phyloP scores from a whole-genome alignment of 306 rosid species.

The Vachellia pachyceras region DNA sequence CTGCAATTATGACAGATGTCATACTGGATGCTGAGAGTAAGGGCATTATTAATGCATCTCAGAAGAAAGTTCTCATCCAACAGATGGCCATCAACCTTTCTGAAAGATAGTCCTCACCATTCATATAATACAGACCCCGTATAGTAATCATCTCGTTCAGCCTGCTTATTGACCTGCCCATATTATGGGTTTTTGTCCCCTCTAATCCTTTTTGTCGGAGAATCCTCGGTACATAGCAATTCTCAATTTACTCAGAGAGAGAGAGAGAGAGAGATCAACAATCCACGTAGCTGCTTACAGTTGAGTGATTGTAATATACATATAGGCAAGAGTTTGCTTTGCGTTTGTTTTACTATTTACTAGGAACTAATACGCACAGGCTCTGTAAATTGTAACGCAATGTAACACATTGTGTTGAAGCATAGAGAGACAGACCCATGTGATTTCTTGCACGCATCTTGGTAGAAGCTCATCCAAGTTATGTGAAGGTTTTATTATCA shows the following conservation, averaged over 20 bases:
- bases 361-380: too few relatives aligned
- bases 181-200: slow-evolving; percentile 50
- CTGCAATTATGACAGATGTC: slow-evolving; percentile 77
- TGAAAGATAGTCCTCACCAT: slow-evolving; percentile 31
- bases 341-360: neutral
- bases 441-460: slow-evolving; percentile 6
- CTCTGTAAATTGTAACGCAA: slow-evolving; percentile 15
- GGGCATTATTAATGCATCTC: slow-evolving; percentile 72
- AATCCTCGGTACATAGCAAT: slow-evolving; percentile 24
- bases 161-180: slow-evolving; percentile 30
- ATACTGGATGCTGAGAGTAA: slow-evolving; percentile 74
- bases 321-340: slow-evolving; percentile 12
- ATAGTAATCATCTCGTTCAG: neutral
- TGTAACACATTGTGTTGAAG: neutral
- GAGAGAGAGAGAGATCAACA: slow-evolving; percentile 40
- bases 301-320: slow-evolving; percentile 1
- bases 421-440: neutral
- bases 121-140: neutral
- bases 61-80: slow-evolving; percentile 66
- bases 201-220: slow-evolving; percentile 36
- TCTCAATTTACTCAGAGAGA: slow-evolving; percentile 13
- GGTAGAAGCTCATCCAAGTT: neutral
- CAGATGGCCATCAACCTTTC: slow-evolving; percentile 71
- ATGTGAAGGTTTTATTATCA: neutral
- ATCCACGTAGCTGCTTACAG: slow-evolving; percentile 14